Percentiles rank a stretch among this genome's conserved stretches.
These are phyloP conservation scores for Ilex asprella DNA, from an alignment of 257 asterid species.

Conservation along the genomic window DNA sequence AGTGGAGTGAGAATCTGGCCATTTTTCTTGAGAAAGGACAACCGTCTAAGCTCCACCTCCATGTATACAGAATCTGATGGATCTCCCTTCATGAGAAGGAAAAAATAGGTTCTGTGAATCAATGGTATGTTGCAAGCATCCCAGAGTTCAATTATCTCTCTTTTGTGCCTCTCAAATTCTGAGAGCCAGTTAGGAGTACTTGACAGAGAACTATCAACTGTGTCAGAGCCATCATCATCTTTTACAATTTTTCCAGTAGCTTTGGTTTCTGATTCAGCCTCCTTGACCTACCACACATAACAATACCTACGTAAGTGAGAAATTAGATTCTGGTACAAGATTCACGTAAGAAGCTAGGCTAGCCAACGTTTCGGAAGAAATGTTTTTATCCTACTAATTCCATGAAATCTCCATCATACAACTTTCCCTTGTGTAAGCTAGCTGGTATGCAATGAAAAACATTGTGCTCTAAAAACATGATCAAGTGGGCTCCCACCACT, in stretches of 20 bases:
- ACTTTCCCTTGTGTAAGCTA: too few species aligned
- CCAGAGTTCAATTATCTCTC: background rate
- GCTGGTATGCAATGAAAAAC: too few species aligned
- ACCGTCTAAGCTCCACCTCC: conserved; percentile 88
- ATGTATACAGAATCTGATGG: conserved; percentile 76
- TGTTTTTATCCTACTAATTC: too few species aligned
- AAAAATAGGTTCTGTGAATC: conserved; percentile 64
- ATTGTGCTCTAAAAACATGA: too few species aligned
- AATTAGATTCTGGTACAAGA: too few species aligned
- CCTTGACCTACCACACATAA: conserved; percentile 2
- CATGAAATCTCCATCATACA: too few species aligned
- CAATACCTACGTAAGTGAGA: background rate
- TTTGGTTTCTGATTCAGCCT: conserved; percentile 5
- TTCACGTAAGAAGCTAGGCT: too few species aligned
- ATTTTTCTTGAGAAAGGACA: conserved; percentile 54
- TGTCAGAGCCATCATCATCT: conserved; percentile 14
- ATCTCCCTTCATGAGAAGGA: conserved; percentile 73
- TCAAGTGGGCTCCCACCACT: too few species aligned
- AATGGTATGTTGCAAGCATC: background rate
- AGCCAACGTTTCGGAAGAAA: too few species aligned
- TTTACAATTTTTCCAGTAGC: background rate
- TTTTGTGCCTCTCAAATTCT: background rate
- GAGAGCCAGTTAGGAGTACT: conserved; percentile 35
- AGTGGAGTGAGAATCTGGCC: conserved; percentile 22
- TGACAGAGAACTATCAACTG: conserved; percentile 19